Percentiles rank a stretch among this genome's conserved stretches.
These are phyloP conservation scores for Capronia americana DNA, from an alignment of 2,329 filamentous ascomycete genomes.

Conservation along the genomic window DNA sequence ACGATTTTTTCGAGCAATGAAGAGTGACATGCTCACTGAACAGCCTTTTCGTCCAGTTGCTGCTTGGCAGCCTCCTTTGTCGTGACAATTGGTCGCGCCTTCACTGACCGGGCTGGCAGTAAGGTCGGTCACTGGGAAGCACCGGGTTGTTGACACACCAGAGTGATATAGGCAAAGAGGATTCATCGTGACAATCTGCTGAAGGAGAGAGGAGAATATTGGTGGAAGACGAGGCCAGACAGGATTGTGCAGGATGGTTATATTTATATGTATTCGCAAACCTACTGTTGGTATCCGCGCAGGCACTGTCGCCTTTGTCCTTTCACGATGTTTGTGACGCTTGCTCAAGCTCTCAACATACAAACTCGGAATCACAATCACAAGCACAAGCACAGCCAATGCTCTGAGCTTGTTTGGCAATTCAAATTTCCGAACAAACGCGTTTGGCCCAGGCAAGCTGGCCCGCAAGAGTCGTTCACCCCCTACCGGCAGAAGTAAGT, in stretches of 20 bases:
- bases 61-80: not conserved
- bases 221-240: not conserved
- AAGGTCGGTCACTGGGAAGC: not conserved
- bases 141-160: not conserved
- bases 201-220: not conserved
- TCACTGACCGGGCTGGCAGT: not conserved
- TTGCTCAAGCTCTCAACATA: not conserved
- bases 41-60: not conserved
- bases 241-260: not conserved
- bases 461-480: not conserved
- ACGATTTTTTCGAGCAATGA: not conserved
- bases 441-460: not conserved
- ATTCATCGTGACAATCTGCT: not conserved
- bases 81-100: not conserved
- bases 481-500: not conserved
- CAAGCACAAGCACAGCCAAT: not conserved
- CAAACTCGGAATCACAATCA: not conserved
- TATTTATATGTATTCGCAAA: not conserved
- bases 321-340: not conserved
- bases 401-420: not conserved
- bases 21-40: not conserved
- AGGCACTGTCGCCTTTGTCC: not conserved
- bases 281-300: not conserved
- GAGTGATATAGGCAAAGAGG: not conserved
- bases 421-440: not conserved